A percentile compares a stretch with the other conserved stretches of the same genome.
These are phyloP conservation scores for Talaromyces sp. DNA, from an alignment of 2,329 filamentous ascomycete species.

Conservation along the genomic window DNA sequence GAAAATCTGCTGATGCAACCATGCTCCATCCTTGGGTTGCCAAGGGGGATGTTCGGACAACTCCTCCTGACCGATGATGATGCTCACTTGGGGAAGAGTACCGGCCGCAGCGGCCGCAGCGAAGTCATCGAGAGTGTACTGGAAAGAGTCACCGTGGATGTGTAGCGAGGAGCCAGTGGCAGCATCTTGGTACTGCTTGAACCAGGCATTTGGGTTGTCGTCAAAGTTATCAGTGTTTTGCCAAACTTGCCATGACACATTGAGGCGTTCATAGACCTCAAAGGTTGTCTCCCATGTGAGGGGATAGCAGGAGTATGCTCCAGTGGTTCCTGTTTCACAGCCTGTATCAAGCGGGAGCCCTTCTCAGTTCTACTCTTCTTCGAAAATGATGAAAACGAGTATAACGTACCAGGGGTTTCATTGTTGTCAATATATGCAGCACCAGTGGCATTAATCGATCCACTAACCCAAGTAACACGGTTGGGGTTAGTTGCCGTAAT, in stretches of 20 bases:
- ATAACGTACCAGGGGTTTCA: constrained; percentile 42
- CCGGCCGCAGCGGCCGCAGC: constrained; percentile 50
- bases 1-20: constrained; percentile 53
- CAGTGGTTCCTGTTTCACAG: constrained; percentile 8
- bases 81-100: constrained; percentile 50
- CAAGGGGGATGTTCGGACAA: constrained; percentile 55
- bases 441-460: constrained; percentile 49
- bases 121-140: constrained; percentile 47
- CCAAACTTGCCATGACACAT: constrained; percentile 51
- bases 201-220: constrained; percentile 55
- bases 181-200: constrained; percentile 51
- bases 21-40: constrained; percentile 52
- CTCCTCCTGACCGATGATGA: constrained; percentile 50
- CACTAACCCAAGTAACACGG: constrained; percentile 50
- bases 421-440: constrained; percentile 52
- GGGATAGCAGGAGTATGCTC: constrained; percentile 47
- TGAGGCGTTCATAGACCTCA: constrained; percentile 49
- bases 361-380: not conserved
- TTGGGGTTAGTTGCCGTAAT: constrained; percentile 55
- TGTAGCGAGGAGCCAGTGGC: constrained; percentile 40
- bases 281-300: constrained; percentile 54
- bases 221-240: constrained; percentile 53
- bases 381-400: no score
- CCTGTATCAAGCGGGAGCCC: not conserved
- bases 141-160: constrained; percentile 46